Evolutionary conservation across 331 rosid genomes (phyloP).

Genomic region (Erythrophleum ivorense): DNA sequence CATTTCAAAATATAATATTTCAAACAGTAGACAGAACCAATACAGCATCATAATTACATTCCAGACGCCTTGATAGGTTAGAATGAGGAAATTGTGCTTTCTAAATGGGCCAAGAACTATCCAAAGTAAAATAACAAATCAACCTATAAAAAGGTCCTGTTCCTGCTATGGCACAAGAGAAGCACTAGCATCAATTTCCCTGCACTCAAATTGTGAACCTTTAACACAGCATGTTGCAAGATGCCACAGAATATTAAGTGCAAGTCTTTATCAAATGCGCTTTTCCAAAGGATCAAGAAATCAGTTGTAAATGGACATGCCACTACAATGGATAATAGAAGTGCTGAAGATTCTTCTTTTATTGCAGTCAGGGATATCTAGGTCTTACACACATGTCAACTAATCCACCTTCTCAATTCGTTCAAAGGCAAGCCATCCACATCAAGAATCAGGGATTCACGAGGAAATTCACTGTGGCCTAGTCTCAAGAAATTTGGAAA

Average conservation of each 20-base stretch:
- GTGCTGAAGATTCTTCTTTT: background rate
- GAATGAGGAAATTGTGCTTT: background rate
- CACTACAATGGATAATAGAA: background rate
- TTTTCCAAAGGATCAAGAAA: slow-evolving; percentile 19
- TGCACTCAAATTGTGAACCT: too few relatives aligned
- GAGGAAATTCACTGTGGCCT: background rate
- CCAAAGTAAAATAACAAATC: background rate
- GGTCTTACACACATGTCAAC: background rate
- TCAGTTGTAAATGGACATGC: background rate
- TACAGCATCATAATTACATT: background rate
- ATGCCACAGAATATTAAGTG: background rate
- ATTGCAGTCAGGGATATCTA: background rate
- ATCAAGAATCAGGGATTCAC: background rate
- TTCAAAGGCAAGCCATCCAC: background rate
- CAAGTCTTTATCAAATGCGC: slow-evolving; percentile 1
- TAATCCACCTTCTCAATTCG: background rate
- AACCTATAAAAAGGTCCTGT: background rate
- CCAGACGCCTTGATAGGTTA: background rate
- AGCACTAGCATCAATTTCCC: background rate
- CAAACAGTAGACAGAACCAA: background rate
- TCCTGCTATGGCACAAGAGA: background rate
- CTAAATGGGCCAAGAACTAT: background rate
- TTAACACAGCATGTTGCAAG: background rate
- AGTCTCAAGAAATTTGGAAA: background rate
- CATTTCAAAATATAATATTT: background rate